Base-by-base conservation (phyloP, 2,329 filamentous ascomycete genomes). In the Rhexocercosporidium sp. region DNA sequence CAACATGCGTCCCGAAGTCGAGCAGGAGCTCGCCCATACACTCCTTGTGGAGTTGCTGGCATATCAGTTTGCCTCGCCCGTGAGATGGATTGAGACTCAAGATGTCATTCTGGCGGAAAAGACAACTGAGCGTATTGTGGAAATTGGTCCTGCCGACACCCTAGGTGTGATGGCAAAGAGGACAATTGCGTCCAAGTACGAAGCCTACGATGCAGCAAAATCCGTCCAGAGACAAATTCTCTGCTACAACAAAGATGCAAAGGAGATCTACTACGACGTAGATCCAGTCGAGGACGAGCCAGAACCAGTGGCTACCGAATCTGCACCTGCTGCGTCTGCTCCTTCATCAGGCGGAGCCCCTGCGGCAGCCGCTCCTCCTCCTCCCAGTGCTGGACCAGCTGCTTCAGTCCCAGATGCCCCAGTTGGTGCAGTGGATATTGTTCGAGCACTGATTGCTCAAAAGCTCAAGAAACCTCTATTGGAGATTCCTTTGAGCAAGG, bases 61-160 rank as follows among this genome's bases (percentile, higher is more conserved):
- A 85, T 99, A 98, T 83, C 96, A 99, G 81, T 99, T 99, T 81
- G 96, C 96, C 76, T 98, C 95, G 64, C 96, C 96, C 60, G 96
- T 99, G 76, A 91, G 96, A 90, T 99, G 96, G 96, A 99, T 99
- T 82, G 96, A 99, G 84, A 99, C 96, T 64, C 96, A 99, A 83
- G 96, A 99, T 95, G 96, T 99, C 76, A 96, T 99, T 78, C 92
- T 99, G 75, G 95, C 92, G 72, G 94, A 98, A 82, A 96, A 97
- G 84, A 92, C 90, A 62, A 96, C 96, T 60, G 96, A 99, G 86
- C 90, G 96, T 78, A 96, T 99, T 78, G 96, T 99, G 76, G 96
- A 99, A 82, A 91, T 99, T 75, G 96, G 96, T 79, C 96, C 96
- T 29, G 94, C 95, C 76, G 95, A 99, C 81, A 99, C 96, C 29